Percentiles rank a stretch among this genome's conserved stretches.
phyloP scores from a whole-genome alignment of 2,329 filamentous ascomycete genomes.

The Chaetomiaceae sp. region DNA sequence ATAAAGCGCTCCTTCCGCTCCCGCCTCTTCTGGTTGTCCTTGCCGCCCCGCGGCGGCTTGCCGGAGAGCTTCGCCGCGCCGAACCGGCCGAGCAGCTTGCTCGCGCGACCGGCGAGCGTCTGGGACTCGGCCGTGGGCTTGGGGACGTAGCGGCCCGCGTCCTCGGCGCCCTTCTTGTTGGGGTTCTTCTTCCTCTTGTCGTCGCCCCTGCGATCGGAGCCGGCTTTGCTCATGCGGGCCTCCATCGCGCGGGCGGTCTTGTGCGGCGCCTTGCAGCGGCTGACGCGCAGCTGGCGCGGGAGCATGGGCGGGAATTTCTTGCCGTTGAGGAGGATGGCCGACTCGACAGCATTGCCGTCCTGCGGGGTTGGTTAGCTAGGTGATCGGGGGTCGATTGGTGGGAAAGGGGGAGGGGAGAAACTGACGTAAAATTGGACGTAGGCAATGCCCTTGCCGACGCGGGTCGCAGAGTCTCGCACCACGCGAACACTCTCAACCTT shows the following conservation, averaged over 20 bases:
- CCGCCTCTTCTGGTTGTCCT: conserved; percentile 28
- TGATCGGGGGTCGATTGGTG: background rate
- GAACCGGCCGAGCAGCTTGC: conserved; percentile 67
- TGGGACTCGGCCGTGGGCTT: conserved; percentile 67
- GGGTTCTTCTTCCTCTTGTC: conserved; percentile 33
- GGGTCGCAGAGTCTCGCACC: conserved; percentile 79
- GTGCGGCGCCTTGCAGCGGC: conserved; percentile 71
- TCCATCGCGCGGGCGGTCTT: conserved; percentile 53
- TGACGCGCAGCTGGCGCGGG: conserved; percentile 81
- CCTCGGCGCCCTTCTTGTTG: conserved; percentile 31
- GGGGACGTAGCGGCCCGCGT: conserved; percentile 52
- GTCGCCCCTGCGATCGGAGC: conserved; percentile 33
- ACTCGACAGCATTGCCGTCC: conserved; percentile 82
- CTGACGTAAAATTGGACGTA: conserved; percentile 88
- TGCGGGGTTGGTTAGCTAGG: conserved; percentile 28
- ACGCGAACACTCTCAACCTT: conserved; percentile 91
- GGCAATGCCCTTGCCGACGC: conserved; percentile 93
- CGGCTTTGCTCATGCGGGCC: conserved; percentile 41
- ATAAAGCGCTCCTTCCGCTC: conserved; percentile 21
- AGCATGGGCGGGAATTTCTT: conserved; percentile 94
- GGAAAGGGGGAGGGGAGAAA: background rate
- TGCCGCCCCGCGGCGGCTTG: conserved; percentile 27
- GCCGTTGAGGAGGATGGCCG: conserved; percentile 79
- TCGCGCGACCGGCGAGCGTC: conserved; percentile 67
- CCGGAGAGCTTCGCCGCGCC: conserved; percentile 45